Percentiles rank a stretch among this genome's conserved stretches.
Evolutionary conservation across 140 eudicot species (phyloP).

Genomic region (Oenanthe javanica): DNA sequence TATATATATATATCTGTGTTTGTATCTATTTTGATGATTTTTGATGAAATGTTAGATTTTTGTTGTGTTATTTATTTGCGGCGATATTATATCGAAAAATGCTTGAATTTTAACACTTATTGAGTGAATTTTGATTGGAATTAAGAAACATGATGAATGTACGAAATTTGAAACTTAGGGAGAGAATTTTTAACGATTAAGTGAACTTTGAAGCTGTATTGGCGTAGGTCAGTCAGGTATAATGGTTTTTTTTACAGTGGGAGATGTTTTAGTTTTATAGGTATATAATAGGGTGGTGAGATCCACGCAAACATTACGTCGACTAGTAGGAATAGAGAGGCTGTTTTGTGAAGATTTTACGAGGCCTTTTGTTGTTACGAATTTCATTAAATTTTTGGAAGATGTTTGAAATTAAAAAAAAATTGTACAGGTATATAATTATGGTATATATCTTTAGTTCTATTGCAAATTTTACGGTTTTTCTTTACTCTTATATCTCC

Average conservation of each 20-base stretch:
- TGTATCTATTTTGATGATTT: background rate
- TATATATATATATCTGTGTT: conserved; percentile 9
- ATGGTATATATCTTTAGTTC: background rate
- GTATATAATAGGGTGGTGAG: background rate
- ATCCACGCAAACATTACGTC: too few relatives aligned
- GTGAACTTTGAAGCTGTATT: background rate
- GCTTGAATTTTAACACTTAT: too few relatives aligned
- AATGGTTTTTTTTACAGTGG: background rate
- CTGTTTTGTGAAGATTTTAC: background rate
- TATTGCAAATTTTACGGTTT: background rate
- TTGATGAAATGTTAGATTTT: too few relatives aligned
- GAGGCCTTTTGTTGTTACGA: background rate
- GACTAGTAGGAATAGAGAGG: background rate
- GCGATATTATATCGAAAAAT: too few relatives aligned
- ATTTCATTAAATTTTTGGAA: background rate
- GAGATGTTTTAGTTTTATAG: background rate
- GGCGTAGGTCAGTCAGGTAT: too few relatives aligned
- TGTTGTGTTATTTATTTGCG: too few relatives aligned
- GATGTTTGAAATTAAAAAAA: background rate
- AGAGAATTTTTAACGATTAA: too few relatives aligned
- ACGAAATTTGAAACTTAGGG: too few relatives aligned
- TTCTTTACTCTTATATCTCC: background rate
- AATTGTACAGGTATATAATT: too few relatives aligned
- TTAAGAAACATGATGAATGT: too few relatives aligned
- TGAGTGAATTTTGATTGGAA: background rate